Base-by-base conservation (phyloP, 306 rosid genomes). In the Lagenaria siceraria region DNA sequence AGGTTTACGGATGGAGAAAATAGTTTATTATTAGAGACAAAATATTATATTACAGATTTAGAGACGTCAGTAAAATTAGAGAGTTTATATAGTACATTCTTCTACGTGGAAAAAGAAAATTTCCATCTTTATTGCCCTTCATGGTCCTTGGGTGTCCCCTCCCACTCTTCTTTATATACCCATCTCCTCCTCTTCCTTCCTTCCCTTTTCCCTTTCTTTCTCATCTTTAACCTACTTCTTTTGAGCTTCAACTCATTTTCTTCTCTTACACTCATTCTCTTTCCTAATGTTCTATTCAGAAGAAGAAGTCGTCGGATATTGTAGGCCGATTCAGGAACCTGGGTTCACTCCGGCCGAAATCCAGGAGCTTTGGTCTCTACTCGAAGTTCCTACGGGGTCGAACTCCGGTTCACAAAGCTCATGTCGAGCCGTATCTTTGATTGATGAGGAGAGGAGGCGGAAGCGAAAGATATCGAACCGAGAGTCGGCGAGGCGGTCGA, bases 201-300 rank as follows among this genome's bases (percentile, higher is more conserved):
- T 78, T 78, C 80, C 75, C 75, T 64, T 78, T 76, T 76, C 74
- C 62, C 80, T 74, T 74, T 36, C 51, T 29, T 19, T 53, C 78
- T 55, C 31, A 25, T 64, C 71, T 10, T 10, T 51, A 36, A 13
- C 25, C 27, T 11, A 19, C 2, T 48, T 9, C 27, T 19, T 3
- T 62, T 33, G 43, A 62, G 70, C 43, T 31, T 6, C 70, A 61
- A 27, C 29, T 43, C 40, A 60, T 24, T 22, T 22, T 14, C 29
- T 75, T 31, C 8, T 53, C 33, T 10, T 38, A 7, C 56, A 25
- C 19, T 42, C 31, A 13, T 1, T 54, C 35, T 11, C 54, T 27
- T 21, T 64, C 31, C 75, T 42, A 54, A 78, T 64, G 80, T 65
- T 78, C 38, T 33, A 10, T 51, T 46, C 49, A 2, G 53, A 27